These are phyloP conservation scores for Solanum etuberosum DNA, from an alignment of 257 asterid species.

Conservation along the genomic window DNA sequence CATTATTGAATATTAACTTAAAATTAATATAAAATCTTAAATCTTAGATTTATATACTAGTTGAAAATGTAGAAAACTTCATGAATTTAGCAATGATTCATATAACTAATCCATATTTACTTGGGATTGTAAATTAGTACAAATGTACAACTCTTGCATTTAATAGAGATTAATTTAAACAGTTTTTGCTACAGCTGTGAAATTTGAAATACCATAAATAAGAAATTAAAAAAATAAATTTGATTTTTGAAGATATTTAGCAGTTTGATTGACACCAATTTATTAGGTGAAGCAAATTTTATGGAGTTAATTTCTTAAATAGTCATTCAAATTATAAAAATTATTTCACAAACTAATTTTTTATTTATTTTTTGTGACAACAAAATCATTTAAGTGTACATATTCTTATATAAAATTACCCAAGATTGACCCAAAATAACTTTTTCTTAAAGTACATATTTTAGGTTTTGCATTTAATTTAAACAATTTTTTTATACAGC, in stretches of 20 bases:
- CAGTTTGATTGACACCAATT: not conserved
- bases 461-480: not conserved
- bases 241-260: not conserved
- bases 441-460: not conserved
- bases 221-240: not conserved
- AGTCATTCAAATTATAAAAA: not conserved
- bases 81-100: not conserved
- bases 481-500: not conserved
- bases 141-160: not conserved
- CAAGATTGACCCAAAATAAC: not conserved
- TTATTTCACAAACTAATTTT: not conserved
- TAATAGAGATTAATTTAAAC: not conserved
- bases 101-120: not conserved
- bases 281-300: not conserved
- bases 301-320: not conserved
- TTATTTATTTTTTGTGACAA: too few relatives aligned
- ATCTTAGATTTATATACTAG: rapidly evolving
- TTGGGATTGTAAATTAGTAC: not conserved
- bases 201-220: not conserved
- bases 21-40: not conserved
- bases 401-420: too few relatives aligned
- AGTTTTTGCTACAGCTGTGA: not conserved
- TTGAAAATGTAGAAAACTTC: not conserved
- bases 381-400: not conserved
- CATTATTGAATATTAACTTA: not conserved